Evolutionary conservation across 202 grass and related monocot genomes (phyloP), one percentile per base, ranked within the genome.

Genomic region (Schoenoplectus tabernaemontani): DNA sequence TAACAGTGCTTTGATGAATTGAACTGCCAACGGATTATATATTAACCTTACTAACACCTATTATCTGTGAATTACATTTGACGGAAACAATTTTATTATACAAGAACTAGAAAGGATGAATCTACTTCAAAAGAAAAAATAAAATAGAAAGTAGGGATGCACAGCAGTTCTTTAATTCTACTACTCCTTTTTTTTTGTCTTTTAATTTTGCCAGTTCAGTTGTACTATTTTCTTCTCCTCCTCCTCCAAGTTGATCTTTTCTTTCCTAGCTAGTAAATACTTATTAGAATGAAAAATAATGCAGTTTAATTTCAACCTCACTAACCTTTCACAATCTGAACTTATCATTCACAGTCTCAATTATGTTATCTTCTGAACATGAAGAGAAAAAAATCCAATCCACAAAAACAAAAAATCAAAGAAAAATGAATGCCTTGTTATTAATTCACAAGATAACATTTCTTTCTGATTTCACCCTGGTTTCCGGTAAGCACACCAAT

Each of bases 401-500:
- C 1, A 37, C 34, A 74, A 43, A 9, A 15, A 59, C 0, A 41
- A 74, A 51, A 51, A 17, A 20, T 16, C 3, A 20, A 22, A n/a
- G 51, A 3, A 2, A 8, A 4, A 53, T 60, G 1, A 28, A 62
- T 11, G 62, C 50, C 22, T 23, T 32, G 2, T 46, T 34, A 58
- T 15, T 77, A 87, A 62, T 92, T 89, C 10, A 75, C 7, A 6
- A 78, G 26, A 39, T 62, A 76, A 79, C 90, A 93, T 60, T 80
- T 84, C 83, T 86, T 86, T 59, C 90, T 93, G 57, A 93, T 93
- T 83, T 93, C 85, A 1, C 87, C 90, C 23, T 82, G 10, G 0
- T 15, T 63, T 0, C 87, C 90, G 1, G 90, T 90, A 65, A 90
- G 85, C 37, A 93, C 85, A 6, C 53, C 85, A 10, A 80, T 66